Evolutionary conservation across 2,329 filamentous ascomycete species (phyloP), one percentile per base, ranked within the genome.

Genomic region (Catunica adiposa): DNA sequence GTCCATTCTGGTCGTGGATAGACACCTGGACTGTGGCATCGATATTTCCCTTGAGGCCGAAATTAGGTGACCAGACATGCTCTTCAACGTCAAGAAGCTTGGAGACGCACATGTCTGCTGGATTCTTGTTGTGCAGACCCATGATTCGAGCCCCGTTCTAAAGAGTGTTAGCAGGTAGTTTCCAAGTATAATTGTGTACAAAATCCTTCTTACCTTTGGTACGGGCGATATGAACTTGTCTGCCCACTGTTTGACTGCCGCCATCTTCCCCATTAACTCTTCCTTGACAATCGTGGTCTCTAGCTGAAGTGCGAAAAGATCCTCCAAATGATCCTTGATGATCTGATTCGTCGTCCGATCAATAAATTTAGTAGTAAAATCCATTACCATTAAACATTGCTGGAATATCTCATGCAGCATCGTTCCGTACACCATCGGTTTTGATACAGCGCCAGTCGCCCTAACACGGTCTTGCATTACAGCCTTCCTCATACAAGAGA

Each of bases 1-100:
- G 69, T 29, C 78, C 74, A n/a, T 76, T 71, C 25, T 80, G 78
- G 56, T 94, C 84, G 56, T 79, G 73, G 73, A 96, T 85, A 0
- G 78, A 80, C 15, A 92, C 84, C 69, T 98, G 87, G 1, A 98
- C 86, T 0, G 92, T 97, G 26, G 92, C 92, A 69, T 98, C 92
- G 58, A 98, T 92, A 62, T 97, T 98, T 29, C 92, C 92, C 67
- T 98, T 98, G 15, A 98, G 73, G 0, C 92, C 92, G 65, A 94
- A 98, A 80, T 89, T 90, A 0, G 92, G 92, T 5, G 90, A 97
- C 92, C 92, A 98, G 26, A 98, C 82, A 65, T 97, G 92, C 67
- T 98, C 92, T 66, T 98, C 92, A 8, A 98, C 86, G 65, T 97
- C 92, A 14, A 98, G 82, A 26, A 98, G 73, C 65, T 97, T 98